phyloP scores from a whole-genome alignment of 2,329 filamentous ascomycete genomes.

The Nothopassalora personata region DNA sequence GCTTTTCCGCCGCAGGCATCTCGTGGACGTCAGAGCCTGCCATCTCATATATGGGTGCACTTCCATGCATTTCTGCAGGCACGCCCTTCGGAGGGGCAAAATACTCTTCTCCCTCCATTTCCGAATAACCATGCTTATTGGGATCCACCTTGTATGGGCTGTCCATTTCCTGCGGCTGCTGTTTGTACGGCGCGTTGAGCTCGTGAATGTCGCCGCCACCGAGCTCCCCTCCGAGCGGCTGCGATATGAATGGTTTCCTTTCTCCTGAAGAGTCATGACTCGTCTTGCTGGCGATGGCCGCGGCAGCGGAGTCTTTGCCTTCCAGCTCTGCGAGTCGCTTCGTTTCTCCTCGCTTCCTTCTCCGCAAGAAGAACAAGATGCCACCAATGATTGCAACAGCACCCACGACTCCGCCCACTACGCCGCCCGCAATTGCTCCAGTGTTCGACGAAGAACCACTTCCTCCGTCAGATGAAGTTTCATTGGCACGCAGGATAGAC shows the following conservation, averaged over 20 bases:
- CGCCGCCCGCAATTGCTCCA: slow-evolving; percentile 33
- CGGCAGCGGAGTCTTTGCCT: slow-evolving; percentile 23
- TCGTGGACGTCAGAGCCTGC: slow-evolving; percentile 26
- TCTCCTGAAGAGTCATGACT: slow-evolving; percentile 12
- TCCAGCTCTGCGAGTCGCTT: slow-evolving; percentile 28
- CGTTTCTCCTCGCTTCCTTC: slow-evolving; percentile 23
- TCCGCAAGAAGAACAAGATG: slow-evolving; percentile 27
- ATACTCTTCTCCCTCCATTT: slow-evolving; percentile 27
- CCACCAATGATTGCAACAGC: slow-evolving; percentile 25
- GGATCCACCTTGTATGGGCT: slow-evolving; percentile 29
- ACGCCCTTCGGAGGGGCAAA: slow-evolving; percentile 15
- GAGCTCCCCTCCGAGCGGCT: slow-evolving; percentile 32
- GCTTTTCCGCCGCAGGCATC: slow-evolving; percentile 14
- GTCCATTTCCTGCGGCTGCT: slow-evolving; percentile 28
- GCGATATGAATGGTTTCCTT: slow-evolving; percentile 24
- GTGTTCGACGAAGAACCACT: slow-evolving; percentile 22
- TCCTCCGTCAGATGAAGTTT: slow-evolving; percentile 11
- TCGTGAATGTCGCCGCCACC: slow-evolving; percentile 32
- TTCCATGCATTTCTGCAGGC: slow-evolving; percentile 26
- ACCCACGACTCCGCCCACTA: slow-evolving; percentile 30
- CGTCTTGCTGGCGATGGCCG: slow-evolving; percentile 11
- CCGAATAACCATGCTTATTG: slow-evolving; percentile 30
- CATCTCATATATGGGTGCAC: slow-evolving; percentile 30
- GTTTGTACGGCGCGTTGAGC: slow-evolving; percentile 26
- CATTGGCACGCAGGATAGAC: slow-evolving; percentile 27